phyloP scores from a whole-genome alignment of 345 rosid genomes.

The Arabidopsis arenosa region DNA sequence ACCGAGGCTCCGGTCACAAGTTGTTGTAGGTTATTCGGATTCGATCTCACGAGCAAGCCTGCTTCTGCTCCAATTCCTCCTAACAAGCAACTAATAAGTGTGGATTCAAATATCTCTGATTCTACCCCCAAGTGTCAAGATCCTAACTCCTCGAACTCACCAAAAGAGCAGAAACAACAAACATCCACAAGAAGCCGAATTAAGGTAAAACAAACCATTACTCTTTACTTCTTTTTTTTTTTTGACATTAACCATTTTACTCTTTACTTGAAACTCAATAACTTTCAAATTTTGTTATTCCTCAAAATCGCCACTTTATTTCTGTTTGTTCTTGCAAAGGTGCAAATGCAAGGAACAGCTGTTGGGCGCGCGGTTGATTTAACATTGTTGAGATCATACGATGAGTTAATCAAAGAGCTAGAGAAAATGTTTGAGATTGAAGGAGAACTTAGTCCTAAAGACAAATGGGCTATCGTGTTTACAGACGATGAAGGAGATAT shows the following conservation, averaged over 20 bases:
- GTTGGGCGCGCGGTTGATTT: conserved; percentile 79
- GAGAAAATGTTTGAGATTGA: conserved; percentile 76
- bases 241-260: too few species aligned
- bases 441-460: conserved; percentile 56
- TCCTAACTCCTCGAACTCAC: conserved; percentile 42
- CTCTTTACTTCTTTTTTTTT: not conserved
- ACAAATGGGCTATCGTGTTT: conserved; percentile 69
- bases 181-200: conserved; percentile 63
- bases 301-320: not conserved
- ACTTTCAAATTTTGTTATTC: not conserved
- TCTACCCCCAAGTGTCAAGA: conserved; percentile 45
- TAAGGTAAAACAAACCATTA: conserved; percentile 52
- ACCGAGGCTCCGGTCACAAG: conserved; percentile 47
- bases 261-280: not conserved
- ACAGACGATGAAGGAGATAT: conserved; percentile 79
- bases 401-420: conserved; percentile 57
- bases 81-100: conserved; percentile 39
- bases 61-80: conserved; percentile 30
- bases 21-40: conserved; percentile 68
- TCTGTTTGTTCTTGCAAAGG: conserved; percentile 50
- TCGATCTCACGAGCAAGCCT: conserved; percentile 54
- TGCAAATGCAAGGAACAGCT: conserved; percentile 79
- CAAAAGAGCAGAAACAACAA: conserved; percentile 50
- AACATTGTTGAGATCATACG: conserved; percentile 58
- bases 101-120: conserved; percentile 39